These are phyloP conservation scores for Fennellomyces sp. DNA, from an alignment of 371 early-diverging fungal species.

Conservation along the genomic window DNA sequence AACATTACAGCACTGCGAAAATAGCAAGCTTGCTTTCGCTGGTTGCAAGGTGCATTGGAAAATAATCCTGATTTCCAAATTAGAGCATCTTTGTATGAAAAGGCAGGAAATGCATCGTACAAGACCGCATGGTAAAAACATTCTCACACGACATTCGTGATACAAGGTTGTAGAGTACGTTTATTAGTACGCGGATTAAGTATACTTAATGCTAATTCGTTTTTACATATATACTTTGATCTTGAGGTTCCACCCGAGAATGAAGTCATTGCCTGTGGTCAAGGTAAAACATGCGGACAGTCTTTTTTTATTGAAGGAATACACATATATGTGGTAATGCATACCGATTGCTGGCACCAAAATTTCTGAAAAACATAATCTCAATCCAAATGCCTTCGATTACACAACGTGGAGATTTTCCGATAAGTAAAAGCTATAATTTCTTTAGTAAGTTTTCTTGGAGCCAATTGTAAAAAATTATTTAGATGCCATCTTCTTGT, in stretches of 20 bases:
- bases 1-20: slow-evolving; percentile 16
- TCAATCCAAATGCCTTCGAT: slow-evolving; percentile 17
- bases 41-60: slow-evolving; percentile 10
- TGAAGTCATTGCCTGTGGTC: background rate
- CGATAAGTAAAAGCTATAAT: no score
- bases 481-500: no score
- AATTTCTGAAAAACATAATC: slow-evolving; percentile 12
- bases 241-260: slow-evolving; percentile 3
- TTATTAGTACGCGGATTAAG: background rate
- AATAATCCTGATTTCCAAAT: slow-evolving; percentile 19
- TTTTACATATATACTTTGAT: slow-evolving; percentile 12
- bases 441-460: no score
- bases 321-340: slow-evolving; percentile 1
- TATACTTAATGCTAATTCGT: no score
- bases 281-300: background rate
- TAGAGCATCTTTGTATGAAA: background rate
- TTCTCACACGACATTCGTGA: slow-evolving; percentile 8
- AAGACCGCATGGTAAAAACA: slow-evolving; percentile 7
- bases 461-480: no score
- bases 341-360: slow-evolving; percentile 11
- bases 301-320: background rate
- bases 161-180: slow-evolving; percentile 19
- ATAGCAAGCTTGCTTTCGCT: background rate
- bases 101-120: slow-evolving; percentile 7
- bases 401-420: slow-evolving; percentile 16